Percentiles rank a stretch among this genome's conserved stretches.
Conservation (phyloP, 2,329 filamentous ascomycete species). For the Ceratocystis albifundus region DNA sequence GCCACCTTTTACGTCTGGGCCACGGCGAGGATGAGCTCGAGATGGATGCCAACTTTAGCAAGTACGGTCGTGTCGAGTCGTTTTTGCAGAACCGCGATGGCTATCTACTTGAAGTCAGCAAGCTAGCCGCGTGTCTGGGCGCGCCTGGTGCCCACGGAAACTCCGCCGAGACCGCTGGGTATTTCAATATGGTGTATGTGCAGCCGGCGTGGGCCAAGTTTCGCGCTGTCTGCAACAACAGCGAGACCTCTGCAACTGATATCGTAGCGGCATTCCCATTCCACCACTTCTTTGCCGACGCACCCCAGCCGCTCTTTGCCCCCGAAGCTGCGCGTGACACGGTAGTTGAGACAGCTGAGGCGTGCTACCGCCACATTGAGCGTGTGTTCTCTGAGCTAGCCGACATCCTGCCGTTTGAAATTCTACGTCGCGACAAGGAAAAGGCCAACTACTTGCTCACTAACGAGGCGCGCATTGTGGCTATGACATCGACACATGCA, state of each 20-base stretch:
- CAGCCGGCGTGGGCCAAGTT: constrained; percentile 82
- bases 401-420: constrained; percentile 90
- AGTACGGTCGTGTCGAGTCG: constrained; percentile 86
- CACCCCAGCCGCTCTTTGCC: constrained; percentile 76
- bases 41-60: constrained; percentile 79
- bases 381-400: constrained; percentile 87
- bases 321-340: constrained; percentile 50
- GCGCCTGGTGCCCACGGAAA: constrained; percentile 91
- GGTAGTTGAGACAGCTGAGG: constrained; percentile 64
- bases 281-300: constrained; percentile 72
- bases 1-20: constrained; percentile 81
- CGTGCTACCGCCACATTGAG: constrained; percentile 78
- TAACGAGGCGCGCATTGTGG: constrained; percentile 92
- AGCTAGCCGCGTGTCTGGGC: constrained; percentile 70
- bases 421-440: constrained; percentile 75
- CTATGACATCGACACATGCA: constrained; percentile 97
- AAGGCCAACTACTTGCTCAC: constrained; percentile 92
- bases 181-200: constrained; percentile 89
- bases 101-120: constrained; percentile 72
- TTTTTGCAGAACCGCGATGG: constrained; percentile 78
- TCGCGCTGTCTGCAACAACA: constrained; percentile 41
- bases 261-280: constrained; percentile 75
- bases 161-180: constrained; percentile 91
- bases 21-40: constrained; percentile 92
- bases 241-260: constrained; percentile 40